Base-by-base conservation (phyloP, 1,139 yeast genomes). In the Yamadazyma jaroonii region DNA sequence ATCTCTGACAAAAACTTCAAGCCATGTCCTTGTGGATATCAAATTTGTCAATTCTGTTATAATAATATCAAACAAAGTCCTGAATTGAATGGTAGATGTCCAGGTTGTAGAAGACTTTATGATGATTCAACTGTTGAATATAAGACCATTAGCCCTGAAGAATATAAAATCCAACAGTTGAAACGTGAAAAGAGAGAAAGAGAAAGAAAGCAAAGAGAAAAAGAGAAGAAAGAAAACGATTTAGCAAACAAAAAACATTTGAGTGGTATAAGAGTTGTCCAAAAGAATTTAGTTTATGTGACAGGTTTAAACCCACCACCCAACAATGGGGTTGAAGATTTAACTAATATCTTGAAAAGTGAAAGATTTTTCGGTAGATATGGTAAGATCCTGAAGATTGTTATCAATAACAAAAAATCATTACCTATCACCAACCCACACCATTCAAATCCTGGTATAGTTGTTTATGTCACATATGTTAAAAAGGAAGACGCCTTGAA, bases 21-120 rank as follows among this genome's bases (percentile, higher is more conserved):
- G 61, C 99, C 99, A 6, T 94, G 99, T 71, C 98, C 97, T 1
- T 94, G 99, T 68, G 98, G 98, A 9, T 94, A 94, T 57, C 98
- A 94, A 58, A 87, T 92, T 43, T 94, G 99, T 62, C 97, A 92
- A 70, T 94, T 94, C 57, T 94, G 98, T 61, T 94, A 90, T 72
- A 92, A 94, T 66, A 92, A 90, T 59, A 94, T 94, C 53, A 79
- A 96, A 49, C 95, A 87, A 50, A 92, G 92, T 53, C 97, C 97
- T 1, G 96, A 90, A 56, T 69, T 92, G 47, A 90, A 90, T 58
- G 97, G 97, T 5, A 78, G 89, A 49, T 94, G 99, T 64, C 99
- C 99, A 3, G 98, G 96, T 0, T 94, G 99, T 62, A 84, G 99
- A 56, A 74, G 98, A 44, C 77, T 84, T 23, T 94, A 94, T 59